A percentile compares a stretch with the other conserved stretches of the same genome.
Evolutionary conservation across 768 basidiomycete genomes (phyloP).

Genomic region (Mrakia gelida): DNA sequence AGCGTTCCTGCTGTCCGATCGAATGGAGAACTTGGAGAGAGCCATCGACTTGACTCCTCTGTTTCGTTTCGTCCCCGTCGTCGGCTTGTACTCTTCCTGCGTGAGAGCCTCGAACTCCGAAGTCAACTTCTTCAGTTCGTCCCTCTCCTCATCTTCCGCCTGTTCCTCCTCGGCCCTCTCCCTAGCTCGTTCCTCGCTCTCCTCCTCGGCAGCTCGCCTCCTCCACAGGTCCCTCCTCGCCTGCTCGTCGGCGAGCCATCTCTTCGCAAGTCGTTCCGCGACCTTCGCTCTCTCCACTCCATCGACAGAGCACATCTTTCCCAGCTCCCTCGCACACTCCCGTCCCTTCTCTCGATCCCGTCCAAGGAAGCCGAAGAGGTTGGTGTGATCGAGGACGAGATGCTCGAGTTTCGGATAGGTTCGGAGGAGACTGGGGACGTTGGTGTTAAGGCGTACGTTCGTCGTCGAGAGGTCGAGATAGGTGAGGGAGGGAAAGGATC

Average conservation of each 20-base stretch:
- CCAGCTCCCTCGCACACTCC: conserved; percentile 60
- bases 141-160: conserved; percentile 44
- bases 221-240: conserved; percentile 35
- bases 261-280: conserved; percentile 54
- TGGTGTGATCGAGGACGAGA: conserved; percentile 67
- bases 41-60: conserved; percentile 42
- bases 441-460: conserved; percentile 47
- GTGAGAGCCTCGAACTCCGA: conserved; percentile 19
- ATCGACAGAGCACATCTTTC: conserved; percentile 57
- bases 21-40: conserved; percentile 42
- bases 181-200: conserved; percentile 44
- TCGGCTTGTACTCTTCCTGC: conserved; percentile 22
- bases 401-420: conserved; percentile 56
- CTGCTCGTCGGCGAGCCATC: conserved; percentile 13
- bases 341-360: conserved; percentile 47
- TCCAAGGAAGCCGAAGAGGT: conserved; percentile 53
- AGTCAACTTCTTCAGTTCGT: conserved; percentile 2
- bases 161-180: conserved; percentile 45
- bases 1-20: conserved; percentile 25
- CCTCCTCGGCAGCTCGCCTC: conserved; percentile 59
- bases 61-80: conserved; percentile 18
- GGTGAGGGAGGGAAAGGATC: conserved; percentile 52
- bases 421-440: conserved; percentile 45
- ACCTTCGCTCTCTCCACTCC: conserved; percentile 62
- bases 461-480: conserved; percentile 73